These are phyloP conservation scores for Pochonia chlamydosporia DNA, from an alignment of 2,329 filamentous ascomycete genomes.

Conservation along the genomic window DNA sequence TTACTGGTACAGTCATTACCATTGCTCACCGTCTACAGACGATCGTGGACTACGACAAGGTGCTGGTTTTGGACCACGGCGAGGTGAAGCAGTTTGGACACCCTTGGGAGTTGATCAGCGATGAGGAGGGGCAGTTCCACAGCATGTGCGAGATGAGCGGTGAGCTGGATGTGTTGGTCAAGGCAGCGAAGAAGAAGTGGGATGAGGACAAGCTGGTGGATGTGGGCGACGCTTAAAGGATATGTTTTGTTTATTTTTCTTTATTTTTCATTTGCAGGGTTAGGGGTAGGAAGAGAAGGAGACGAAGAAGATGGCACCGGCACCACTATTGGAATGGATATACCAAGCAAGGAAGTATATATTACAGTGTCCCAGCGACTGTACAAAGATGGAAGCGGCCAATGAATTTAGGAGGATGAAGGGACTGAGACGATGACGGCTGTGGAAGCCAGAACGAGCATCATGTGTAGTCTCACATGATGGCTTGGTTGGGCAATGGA, in stretches of 20 bases:
- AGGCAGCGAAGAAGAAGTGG: conserved; percentile 51
- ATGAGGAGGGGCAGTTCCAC: conserved; percentile 58
- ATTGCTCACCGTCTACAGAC: conserved; percentile 95
- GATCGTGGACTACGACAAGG: conserved; percentile 97
- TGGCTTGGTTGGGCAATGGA: background rate
- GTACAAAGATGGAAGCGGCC: background rate
- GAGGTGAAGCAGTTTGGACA: conserved; percentile 85
- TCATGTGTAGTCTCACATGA: background rate
- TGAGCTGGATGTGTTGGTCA: conserved; percentile 44
- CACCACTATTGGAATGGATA: background rate
- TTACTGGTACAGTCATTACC: conserved; percentile 89
- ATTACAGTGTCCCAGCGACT: background rate
- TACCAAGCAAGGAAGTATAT: background rate
- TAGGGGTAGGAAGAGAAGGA: conserved; percentile 6
- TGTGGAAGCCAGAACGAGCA: too few relatives aligned
- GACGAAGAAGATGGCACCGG: conserved; percentile 1
- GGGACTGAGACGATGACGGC: too few relatives aligned
- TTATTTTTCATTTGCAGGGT: too few relatives aligned
- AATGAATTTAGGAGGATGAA: too few relatives aligned
- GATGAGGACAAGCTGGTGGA: conserved; percentile 33
- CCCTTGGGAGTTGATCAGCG: conserved; percentile 73
- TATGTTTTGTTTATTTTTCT: background rate
- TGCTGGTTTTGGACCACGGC: conserved; percentile 88
- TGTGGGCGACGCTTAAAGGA: conserved; percentile 13
- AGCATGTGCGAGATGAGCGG: conserved; percentile 63